phyloP scores from a whole-genome alignment of 108 stramenopile genomes.

The Mediolabrus comicus region DNA sequence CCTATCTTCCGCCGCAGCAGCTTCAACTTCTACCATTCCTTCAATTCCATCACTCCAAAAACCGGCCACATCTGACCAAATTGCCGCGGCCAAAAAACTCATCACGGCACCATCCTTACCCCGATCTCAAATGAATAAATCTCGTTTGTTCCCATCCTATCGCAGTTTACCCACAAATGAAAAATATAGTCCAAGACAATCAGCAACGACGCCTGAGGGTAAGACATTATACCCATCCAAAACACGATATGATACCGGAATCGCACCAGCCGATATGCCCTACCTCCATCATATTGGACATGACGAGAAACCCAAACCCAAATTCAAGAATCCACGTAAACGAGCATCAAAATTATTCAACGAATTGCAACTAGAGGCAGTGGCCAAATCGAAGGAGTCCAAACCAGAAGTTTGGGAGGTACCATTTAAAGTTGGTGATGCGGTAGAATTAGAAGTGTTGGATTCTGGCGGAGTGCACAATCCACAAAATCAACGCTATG shows the following conservation, averaged over 20 bases:
- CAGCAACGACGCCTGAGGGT: constrained; percentile 24
- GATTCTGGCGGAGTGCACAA: constrained; percentile 61
- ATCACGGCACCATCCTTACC: constrained; percentile 4
- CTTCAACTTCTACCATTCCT: neutral
- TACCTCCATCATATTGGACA: constrained; percentile 24
- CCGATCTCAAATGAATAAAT: constrained; percentile 21
- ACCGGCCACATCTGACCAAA: constrained; percentile 18
- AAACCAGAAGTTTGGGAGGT: constrained; percentile 64
- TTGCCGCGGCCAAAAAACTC: constrained; percentile 12
- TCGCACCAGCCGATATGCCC: constrained; percentile 36
- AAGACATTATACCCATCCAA: constrained; percentile 41
- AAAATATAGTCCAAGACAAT: neutral
- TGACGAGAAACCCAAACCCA: constrained; percentile 44
- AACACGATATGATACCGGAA: constrained; percentile 38
- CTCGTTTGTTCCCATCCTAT: constrained; percentile 28
- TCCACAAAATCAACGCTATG: constrained; percentile 54
- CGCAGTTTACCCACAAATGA: constrained; percentile 11
- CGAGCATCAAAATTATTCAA: constrained; percentile 73
- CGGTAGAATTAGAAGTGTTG: constrained; percentile 72
- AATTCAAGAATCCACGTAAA: constrained; percentile 81
- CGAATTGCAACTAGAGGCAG: constrained; percentile 59
- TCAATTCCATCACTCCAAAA: neutral
- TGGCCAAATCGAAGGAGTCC: constrained; percentile 40
- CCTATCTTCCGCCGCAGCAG: neutral
- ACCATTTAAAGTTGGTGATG: constrained; percentile 72